Evolutionary conservation across 768 basidiomycete species (phyloP), one percentile per base, ranked within the genome.

Genomic region (Lentinula sp.): DNA sequence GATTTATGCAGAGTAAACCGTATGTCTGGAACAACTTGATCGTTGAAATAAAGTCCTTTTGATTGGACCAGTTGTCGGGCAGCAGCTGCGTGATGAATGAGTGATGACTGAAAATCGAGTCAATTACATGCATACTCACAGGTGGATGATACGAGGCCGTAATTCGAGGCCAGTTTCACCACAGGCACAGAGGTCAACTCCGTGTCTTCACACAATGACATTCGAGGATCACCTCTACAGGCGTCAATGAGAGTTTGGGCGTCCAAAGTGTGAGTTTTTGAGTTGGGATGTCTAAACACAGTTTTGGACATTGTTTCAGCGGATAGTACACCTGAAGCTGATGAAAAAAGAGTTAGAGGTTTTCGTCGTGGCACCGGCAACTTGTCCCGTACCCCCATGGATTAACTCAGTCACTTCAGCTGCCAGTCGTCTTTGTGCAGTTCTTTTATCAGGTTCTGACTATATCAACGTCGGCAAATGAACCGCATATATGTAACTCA

Each of bases 1-100:
- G 69, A 65, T 39, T 65, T 65, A 7, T 70, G 64, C 15, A 89
- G 66, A 35, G 70, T 79, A 54, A 75, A 74, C 36, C 77, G 74
- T 18, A 76, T 62, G 62, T 87, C 85, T n/a, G 71, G 71, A 33
- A 92, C 76, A 6, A 80, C 77, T 4, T 66, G 59, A 56, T 86
- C 85, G 70, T 96, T 95, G 41, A 91, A 66, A 69, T 90, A 90
- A 13, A 94, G 72, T 8, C 91, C 92, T 28, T 85, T 84, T 1
- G 83, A 79, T 50, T 79, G 70, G 33, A 90, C 77, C 16, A 93
- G 78, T 37, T 81, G 78, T 43, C 80, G 79, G 0, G 90, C 88
- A 49, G 85, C 86, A 61, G 84, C 91, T 92, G 64, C 32, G 39
- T 48, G n/a, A 63, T 45, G 46, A 37, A 39, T 70, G 37, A 68